These are phyloP conservation scores for Globisporangium parvum DNA, from an alignment of 352 stramenopile genomes.

Conservation along the genomic window DNA sequence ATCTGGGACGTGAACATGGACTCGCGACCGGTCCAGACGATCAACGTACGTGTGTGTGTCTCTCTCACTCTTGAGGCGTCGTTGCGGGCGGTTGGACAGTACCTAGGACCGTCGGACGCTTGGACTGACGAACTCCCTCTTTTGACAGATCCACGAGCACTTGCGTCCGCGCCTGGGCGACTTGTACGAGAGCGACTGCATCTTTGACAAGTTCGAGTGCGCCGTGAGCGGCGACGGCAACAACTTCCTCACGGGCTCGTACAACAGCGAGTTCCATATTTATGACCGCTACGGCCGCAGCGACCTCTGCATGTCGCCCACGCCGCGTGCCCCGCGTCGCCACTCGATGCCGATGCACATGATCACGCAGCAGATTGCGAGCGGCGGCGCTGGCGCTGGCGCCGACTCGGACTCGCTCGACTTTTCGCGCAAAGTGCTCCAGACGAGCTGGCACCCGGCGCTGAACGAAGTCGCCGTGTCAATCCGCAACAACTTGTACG, in stretches of 20 bases:
- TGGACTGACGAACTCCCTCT: too few species aligned
- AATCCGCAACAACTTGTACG: constrained; percentile 81
- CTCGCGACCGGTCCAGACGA: constrained; percentile 87
- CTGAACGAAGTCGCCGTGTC: constrained; percentile 74
- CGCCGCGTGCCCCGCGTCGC: constrained; percentile 36
- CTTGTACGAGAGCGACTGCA: constrained; percentile 95
- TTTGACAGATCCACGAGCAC: constrained; percentile 91
- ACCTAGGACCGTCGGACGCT: too few species aligned
- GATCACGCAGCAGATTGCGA: constrained; percentile 54
- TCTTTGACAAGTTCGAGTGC: constrained; percentile 98
- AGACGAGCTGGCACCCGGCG: constrained; percentile 81
- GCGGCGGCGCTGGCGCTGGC: constrained; percentile 23
- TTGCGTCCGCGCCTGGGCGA: constrained; percentile 84
- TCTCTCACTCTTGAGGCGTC: too few species aligned
- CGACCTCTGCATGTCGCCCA: constrained; percentile 67
- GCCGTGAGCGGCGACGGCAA: constrained; percentile 87
- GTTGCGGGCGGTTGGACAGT: too few species aligned
- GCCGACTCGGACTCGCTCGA: constrained; percentile 53
- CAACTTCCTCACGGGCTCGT: constrained; percentile 92
- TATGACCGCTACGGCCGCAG: constrained; percentile 81
- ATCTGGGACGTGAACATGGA: constrained; percentile 97
- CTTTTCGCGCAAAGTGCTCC: constrained; percentile 83
- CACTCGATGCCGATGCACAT: constrained; percentile 67
- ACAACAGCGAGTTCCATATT: constrained; percentile 93
- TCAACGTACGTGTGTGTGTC: constrained; percentile 63